Evolutionary conservation across 2,329 filamentous ascomycete genomes (phyloP), one percentile per base, ranked within the genome.

Genomic region (Claviceps sp.): DNA sequence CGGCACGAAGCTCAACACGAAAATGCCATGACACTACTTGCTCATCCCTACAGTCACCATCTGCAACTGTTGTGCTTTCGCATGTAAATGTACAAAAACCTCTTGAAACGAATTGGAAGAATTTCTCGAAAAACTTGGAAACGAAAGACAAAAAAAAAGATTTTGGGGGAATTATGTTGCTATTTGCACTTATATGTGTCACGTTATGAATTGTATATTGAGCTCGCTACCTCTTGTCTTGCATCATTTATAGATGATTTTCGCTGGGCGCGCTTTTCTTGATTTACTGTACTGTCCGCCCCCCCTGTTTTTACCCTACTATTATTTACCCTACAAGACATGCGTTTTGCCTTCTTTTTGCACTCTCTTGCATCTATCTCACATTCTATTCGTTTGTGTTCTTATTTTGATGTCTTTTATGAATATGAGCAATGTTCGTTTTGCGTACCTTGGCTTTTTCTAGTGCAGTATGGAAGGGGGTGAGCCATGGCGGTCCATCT

Each of bases 171-270:
- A 54, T 37, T 37, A 22, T 20, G 8, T 48, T 50, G 6, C 44
- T 22, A 43, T 54, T 47, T 47, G 20, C 44, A 43, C 34, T 22
- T 38, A 40, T 55, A 49, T 54, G 56, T 53, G 54, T 56, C 50
- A 58, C 50, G 57, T 57, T 56, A 53, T 68, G 62, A 66, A 65
- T 54, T 66, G 61, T 66, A 66, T 58, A 63, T 60, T 60, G 59
- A 62, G 54, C 57, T 57, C 20, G 58, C 52, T 54, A 52, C 55
- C 30, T 34, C 4, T 34, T 34, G 9, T 34, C 30, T 56, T 55
- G 51, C 55, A 56, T 54, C 53, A 58, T 58, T 58, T 57, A 63
- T 63, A 64, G 63, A 64, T 56, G 57, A 59, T 24, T 53, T 56
- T 57, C 49, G 37, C 57, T 53, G 56, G 50, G 58, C 56, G 53